Base-by-base conservation (phyloP, 169 alveolate genomes). In the Cryptosporidium meleagridis region DNA sequence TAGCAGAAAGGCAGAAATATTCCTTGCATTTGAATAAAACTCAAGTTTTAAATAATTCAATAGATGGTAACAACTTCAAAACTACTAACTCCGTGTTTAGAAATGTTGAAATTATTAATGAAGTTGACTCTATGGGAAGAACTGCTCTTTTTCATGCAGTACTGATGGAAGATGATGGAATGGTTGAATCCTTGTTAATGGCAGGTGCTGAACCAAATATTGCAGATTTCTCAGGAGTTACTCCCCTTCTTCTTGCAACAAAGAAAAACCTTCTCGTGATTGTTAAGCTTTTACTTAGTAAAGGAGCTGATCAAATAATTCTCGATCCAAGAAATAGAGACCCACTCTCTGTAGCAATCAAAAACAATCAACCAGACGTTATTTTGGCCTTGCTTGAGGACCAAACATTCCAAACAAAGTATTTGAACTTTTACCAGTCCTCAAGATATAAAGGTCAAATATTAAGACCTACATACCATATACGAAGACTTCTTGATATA, bases 191-290 rank as follows among this genome's bases (percentile, higher is more conserved):
- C 10, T 55, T 80, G 26, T 12, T 80, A 33, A n/a, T 45, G 16
- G 75, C 75, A n/a, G 75, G 89, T n/a, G 89, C 89, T 33, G 75
- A 80, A 12, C 89, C 89, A 44, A 80, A 80, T 62, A 61, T 80
- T 33, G 48, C 69, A 51, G 89, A 80, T 18, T 62, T 80, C 44
- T 80, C 89, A 0, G 89, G 89, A 44, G 33, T 80, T 4, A 80
- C 89, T 41, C 89, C 89, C 1, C 68, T 80, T 16, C 68, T 80
- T 45, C 52, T 80, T 9, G 89, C 89, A 18, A 21, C 89, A 16
- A 80, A 65, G 37, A 80, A 65, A 7, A 80, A 80, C 52, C 21
- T 61, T 8, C 31, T 80, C 2, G 73, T 65, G 33, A 65, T 80
- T 37, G 89, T 80, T n/a, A 59, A 65, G 55, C 62, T n/a, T 14